Evolutionary conservation across 306 rosid genomes (phyloP).

Genomic region (Prunus armeniaca): DNA sequence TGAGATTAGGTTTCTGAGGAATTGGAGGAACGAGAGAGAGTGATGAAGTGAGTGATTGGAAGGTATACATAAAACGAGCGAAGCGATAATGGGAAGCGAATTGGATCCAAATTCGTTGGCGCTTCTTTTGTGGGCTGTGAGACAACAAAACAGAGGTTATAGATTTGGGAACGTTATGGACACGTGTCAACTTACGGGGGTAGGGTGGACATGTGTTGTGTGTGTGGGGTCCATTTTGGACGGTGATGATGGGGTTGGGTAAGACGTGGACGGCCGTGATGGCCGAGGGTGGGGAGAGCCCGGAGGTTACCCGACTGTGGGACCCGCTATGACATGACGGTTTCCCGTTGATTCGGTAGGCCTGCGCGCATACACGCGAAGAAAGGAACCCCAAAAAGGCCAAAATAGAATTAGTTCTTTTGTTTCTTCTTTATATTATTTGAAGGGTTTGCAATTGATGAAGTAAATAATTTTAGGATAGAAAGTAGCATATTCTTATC

Average conservation of each 20-base stretch:
- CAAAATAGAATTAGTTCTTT: no score
- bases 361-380: background rate
- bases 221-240: constrained; percentile 5
- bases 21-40: background rate
- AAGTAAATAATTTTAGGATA: no score
- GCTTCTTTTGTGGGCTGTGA: constrained; percentile 38
- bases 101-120: constrained; percentile 58
- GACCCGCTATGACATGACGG: constrained; percentile 1
- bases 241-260: background rate
- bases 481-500: no score
- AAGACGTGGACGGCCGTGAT: background rate
- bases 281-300: background rate
- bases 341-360: background rate
- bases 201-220: background rate
- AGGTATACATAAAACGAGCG: background rate
- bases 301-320: background rate
- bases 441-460: no score
- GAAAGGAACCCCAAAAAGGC: no score
- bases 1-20: background rate
- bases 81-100: constrained; percentile 20
- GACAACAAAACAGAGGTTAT: background rate
- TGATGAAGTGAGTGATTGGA: constrained; percentile 6
- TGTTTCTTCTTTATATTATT: no score
- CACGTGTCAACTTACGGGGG: background rate
- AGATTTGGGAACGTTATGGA: background rate